Conservation (phyloP, 441 rosid species). For the Aquilaria agallochum region DNA sequence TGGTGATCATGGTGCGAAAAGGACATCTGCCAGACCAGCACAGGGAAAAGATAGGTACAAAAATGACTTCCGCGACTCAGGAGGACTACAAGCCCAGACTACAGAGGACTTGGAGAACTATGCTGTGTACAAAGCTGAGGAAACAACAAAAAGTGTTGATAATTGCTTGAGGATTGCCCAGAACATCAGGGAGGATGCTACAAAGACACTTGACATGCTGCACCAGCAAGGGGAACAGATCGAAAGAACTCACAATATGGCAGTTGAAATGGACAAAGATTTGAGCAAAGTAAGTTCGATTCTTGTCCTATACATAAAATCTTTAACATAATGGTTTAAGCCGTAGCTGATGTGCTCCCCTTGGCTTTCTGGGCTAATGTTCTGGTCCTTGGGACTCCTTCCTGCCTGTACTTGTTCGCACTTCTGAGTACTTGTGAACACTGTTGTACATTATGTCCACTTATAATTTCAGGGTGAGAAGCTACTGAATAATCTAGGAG, state of each 20-base stretch:
- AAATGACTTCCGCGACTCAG: slow-evolving; percentile 43
- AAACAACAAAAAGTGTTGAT: slow-evolving; percentile 49
- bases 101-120: slow-evolving; percentile 55
- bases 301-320: too few relatives aligned
- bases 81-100: slow-evolving; percentile 51
- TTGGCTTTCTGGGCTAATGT: too few relatives aligned
- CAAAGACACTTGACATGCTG: slow-evolving; percentile 60
- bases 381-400: too few relatives aligned
- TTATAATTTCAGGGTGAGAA: slow-evolving; percentile 44
- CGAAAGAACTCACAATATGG: slow-evolving; percentile 55
- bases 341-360: too few relatives aligned
- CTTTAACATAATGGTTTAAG: too few relatives aligned
- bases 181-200: slow-evolving; percentile 50
- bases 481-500: slow-evolving; percentile 62
- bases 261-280: slow-evolving; percentile 57
- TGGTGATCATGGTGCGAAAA: slow-evolving; percentile 13
- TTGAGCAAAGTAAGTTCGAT: slow-evolving; percentile 29
- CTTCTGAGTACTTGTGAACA: too few relatives aligned
- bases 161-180: slow-evolving; percentile 64
- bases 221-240: slow-evolving; percentile 69
- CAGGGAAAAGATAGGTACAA: slow-evolving; percentile 28
- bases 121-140: slow-evolving; percentile 57
- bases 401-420: too few relatives aligned
- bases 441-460: neutral
- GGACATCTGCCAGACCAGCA: slow-evolving; percentile 11